Conservation (phyloP, 257 asterid species). For the Ilex asprella region DNA sequence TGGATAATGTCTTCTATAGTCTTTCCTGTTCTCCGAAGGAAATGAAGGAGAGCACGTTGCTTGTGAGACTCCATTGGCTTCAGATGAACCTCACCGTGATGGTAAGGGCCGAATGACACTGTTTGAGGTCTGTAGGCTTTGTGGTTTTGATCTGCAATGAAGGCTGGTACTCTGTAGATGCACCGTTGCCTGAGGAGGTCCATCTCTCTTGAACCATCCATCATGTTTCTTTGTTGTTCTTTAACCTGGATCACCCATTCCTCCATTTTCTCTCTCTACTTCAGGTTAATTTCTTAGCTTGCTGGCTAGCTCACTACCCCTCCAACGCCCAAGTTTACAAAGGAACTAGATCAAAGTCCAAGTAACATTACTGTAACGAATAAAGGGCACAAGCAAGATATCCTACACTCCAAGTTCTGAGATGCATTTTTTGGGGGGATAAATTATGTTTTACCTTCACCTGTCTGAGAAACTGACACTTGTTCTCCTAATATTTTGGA, state of each 20-base stretch:
- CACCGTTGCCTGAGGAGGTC: not conserved
- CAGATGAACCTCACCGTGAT: not conserved
- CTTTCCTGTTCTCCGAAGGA: not conserved
- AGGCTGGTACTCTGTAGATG: not conserved
- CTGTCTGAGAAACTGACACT: too few species aligned
- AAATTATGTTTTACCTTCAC: too few species aligned
- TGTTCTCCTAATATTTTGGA: too few species aligned
- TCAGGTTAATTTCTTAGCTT: too few species aligned
- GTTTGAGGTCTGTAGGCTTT: not conserved
- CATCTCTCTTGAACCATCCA: not conserved
- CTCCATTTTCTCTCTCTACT: too few species aligned
- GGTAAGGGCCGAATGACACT: slow-evolving; percentile 1
- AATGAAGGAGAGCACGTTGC: not conserved
- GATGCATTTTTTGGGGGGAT: too few species aligned
- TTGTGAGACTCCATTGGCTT: slow-evolving; percentile 1
- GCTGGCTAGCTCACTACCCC: too few species aligned
- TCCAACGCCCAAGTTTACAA: too few species aligned
- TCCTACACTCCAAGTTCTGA: too few species aligned
- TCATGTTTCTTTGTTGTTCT: not conserved
- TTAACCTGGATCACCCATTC: not conserved
- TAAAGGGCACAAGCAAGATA: too few species aligned
- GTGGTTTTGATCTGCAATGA: not conserved
- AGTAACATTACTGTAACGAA: too few species aligned
- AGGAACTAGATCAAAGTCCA: too few species aligned
- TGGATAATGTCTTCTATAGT: not conserved